Evolutionary conservation across 768 basidiomycete species (phyloP).

Genomic region (Suillus brevipes): DNA sequence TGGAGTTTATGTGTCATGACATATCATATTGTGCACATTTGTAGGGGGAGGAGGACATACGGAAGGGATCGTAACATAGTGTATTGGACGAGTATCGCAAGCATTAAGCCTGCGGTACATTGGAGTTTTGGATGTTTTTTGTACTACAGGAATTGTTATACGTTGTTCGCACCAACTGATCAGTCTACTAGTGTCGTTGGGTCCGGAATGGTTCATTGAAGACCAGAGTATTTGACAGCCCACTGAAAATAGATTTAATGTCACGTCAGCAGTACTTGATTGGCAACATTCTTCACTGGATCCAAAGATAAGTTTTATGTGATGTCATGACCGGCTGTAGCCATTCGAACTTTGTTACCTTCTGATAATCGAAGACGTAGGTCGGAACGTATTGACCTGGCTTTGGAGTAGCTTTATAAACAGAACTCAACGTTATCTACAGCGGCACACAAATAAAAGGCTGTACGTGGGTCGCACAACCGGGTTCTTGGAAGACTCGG

Average conservation of each 20-base stretch:
- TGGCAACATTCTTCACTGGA: neutral
- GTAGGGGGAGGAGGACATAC: neutral
- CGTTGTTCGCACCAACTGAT: neutral
- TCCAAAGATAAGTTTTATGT: neutral
- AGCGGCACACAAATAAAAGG: neutral
- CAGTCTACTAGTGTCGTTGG: neutral
- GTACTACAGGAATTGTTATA: neutral
- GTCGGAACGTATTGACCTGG: neutral
- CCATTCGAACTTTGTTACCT: neutral
- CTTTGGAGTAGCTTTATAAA: neutral
- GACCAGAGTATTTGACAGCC: neutral
- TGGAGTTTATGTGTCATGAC: neutral
- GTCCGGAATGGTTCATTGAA: neutral
- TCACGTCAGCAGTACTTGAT: neutral
- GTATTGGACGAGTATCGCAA: constrained; percentile 1
- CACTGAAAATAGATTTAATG: neutral
- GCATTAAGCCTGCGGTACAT: neutral
- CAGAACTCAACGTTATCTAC: neutral
- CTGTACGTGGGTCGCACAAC: too few species aligned
- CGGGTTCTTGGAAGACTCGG: too few species aligned
- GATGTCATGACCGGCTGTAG: neutral
- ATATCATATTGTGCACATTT: neutral
- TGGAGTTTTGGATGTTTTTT: neutral
- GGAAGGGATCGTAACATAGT: neutral
- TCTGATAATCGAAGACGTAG: neutral